These are phyloP conservation scores for Xylaria intraflava DNA, from an alignment of 495 filamentous ascomycete species.

Conservation along the genomic window DNA sequence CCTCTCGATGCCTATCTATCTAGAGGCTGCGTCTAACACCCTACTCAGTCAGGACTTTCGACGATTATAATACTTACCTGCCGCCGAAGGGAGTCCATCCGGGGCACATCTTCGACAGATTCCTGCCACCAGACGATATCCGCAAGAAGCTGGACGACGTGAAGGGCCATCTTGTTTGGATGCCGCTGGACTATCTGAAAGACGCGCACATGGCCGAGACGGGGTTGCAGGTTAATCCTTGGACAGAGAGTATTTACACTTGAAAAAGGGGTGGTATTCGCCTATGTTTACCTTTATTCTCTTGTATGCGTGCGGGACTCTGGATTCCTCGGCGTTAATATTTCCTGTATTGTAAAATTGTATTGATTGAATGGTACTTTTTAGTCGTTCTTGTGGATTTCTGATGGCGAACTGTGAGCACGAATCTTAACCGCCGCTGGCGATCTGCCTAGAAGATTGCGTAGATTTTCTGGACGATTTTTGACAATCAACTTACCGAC, in stretches of 20 bases:
- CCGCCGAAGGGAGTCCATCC: slow-evolving; percentile 63
- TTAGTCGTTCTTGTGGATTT: too few species aligned
- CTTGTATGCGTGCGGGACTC: neutral
- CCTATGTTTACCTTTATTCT: neutral
- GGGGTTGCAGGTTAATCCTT: slow-evolving; percentile 52
- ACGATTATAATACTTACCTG: slow-evolving; percentile 76
- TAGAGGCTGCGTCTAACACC: neutral
- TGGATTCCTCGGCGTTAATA: neutral
- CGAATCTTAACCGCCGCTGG: too few species aligned
- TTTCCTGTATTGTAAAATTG: neutral
- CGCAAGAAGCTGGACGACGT: slow-evolving; percentile 68
- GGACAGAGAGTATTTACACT: slow-evolving; percentile 45
- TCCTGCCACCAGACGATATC: slow-evolving; percentile 61
- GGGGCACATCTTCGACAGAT: slow-evolving; percentile 78
- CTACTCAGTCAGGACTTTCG: slow-evolving; percentile 67
- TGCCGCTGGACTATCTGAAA: slow-evolving; percentile 79
- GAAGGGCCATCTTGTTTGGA: slow-evolving; percentile 90
- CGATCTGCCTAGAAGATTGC: too few species aligned
- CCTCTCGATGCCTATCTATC: neutral
- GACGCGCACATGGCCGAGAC: slow-evolving; percentile 89
- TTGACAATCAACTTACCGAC: too few species aligned
- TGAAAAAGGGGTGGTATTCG: slow-evolving; percentile 12
- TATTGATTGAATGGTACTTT: too few species aligned
- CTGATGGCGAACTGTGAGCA: too few species aligned
- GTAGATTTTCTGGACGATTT: too few species aligned